A percentile compares a stretch with the other conserved stretches of the same genome.
Conservation (phyloP, 2,329 filamentous ascomycete species). For the Fusarium sp. region DNA sequence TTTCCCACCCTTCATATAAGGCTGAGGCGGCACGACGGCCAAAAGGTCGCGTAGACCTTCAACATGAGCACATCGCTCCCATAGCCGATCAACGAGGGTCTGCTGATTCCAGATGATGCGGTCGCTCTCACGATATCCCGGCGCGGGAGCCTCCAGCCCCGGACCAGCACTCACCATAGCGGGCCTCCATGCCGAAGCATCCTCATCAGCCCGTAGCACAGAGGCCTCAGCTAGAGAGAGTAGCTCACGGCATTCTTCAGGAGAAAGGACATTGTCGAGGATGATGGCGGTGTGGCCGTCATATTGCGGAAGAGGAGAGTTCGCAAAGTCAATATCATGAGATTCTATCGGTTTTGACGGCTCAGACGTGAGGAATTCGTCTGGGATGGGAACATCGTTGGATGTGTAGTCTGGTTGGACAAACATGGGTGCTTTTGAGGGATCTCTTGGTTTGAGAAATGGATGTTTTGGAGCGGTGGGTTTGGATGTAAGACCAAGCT, state of each 20-base stretch:
- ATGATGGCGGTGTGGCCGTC: slow-evolving; percentile 68
- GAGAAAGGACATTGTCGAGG: slow-evolving; percentile 71
- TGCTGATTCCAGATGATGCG: slow-evolving; percentile 82
- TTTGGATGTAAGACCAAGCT: slow-evolving; percentile 39
- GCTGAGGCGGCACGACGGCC: slow-evolving; percentile 52
- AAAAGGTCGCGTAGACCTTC: slow-evolving; percentile 61
- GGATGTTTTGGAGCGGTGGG: neutral
- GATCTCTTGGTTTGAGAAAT: slow-evolving; percentile 11
- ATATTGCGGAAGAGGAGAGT: slow-evolving; percentile 67
- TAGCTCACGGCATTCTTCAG: slow-evolving; percentile 72
- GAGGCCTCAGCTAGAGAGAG: slow-evolving; percentile 67
- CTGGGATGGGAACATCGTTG: slow-evolving; percentile 56
- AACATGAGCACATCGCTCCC: slow-evolving; percentile 68
- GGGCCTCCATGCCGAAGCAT: slow-evolving; percentile 70
- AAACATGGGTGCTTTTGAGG: slow-evolving; percentile 9
- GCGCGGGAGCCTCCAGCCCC: slow-evolving; percentile 69
- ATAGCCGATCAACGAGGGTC: slow-evolving; percentile 74
- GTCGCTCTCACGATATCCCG: slow-evolving; percentile 77
- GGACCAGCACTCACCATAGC: slow-evolving; percentile 78
- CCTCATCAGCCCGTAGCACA: slow-evolving; percentile 51
- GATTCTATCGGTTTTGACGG: slow-evolving; percentile 60
- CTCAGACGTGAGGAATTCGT: slow-evolving; percentile 60
- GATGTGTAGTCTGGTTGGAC: slow-evolving; percentile 50
- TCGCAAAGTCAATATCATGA: slow-evolving; percentile 66
- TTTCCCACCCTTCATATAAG: slow-evolving; percentile 41